phyloP scores from a whole-genome alignment of 108 stramenopile genomes.

The Cyclotella kingstonii region DNA sequence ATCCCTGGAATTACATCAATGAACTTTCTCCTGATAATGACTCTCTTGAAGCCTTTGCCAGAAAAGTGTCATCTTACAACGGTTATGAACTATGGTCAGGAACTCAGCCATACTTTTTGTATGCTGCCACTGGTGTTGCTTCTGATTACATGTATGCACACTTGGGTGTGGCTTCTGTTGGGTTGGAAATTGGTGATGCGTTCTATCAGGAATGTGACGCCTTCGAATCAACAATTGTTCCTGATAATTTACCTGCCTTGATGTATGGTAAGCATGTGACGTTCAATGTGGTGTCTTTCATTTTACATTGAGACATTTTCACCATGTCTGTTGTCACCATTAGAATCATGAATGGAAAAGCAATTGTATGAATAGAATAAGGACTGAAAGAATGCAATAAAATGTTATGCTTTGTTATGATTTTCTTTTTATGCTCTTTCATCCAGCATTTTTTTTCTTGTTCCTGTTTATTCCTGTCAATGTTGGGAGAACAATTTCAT shows the following conservation, averaged over 20 bases:
- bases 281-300: constrained; percentile 30
- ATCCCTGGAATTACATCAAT: constrained; percentile 49
- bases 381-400: too few species aligned
- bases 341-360: too few species aligned
- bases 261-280: constrained; percentile 42
- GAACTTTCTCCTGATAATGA: constrained; percentile 4
- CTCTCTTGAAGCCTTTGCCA: constrained; percentile 21
- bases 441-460: too few species aligned
- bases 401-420: too few species aligned
- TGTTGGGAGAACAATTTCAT: too few species aligned
- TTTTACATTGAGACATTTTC: constrained; percentile 44
- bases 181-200: constrained; percentile 49
- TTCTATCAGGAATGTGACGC: constrained; percentile 50
- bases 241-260: constrained; percentile 32
- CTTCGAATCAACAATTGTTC: constrained; percentile 38
- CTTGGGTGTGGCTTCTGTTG: constrained; percentile 47
- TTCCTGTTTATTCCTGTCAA: too few species aligned
- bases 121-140: constrained; percentile 32
- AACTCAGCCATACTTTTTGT: constrained; percentile 25
- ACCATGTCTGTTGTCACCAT: constrained; percentile 1
- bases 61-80: constrained; percentile 37
- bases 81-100: constrained; percentile 24
- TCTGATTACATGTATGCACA: constrained; percentile 50
- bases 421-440: too few species aligned
- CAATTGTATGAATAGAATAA: too few species aligned